phyloP scores from a whole-genome alignment of 805 yeast genomes.

The Wickerhamiella occidentalis region DNA sequence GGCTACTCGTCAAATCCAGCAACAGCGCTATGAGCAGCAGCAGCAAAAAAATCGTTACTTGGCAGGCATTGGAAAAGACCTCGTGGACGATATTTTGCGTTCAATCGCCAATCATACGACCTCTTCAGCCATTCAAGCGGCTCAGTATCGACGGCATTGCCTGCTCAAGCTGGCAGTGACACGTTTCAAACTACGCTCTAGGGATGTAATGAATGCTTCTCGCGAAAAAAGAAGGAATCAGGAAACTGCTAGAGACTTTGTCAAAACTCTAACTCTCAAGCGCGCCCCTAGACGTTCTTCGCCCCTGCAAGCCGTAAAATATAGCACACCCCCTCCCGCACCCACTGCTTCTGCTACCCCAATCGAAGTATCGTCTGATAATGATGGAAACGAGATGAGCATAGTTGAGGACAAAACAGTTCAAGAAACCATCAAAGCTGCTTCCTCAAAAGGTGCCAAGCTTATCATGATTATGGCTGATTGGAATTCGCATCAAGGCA shows the following conservation, averaged over 20 bases:
- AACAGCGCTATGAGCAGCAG: neutral
- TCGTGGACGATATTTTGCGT: neutral
- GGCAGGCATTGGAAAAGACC: neutral
- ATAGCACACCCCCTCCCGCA: neutral
- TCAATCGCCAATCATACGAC: neutral
- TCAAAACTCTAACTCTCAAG: neutral
- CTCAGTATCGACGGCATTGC: neutral
- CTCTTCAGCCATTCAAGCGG: neutral
- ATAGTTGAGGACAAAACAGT: neutral
- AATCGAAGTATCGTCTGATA: neutral
- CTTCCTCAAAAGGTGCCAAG: neutral
- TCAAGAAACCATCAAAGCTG: neutral
- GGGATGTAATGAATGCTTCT: neutral
- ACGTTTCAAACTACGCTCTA: neutral
- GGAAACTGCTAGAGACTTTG: neutral
- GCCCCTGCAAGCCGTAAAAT: neutral
- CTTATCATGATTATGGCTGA: neutral
- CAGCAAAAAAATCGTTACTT: neutral
- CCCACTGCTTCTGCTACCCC: neutral
- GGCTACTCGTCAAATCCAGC: neutral
- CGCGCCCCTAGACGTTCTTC: neutral
- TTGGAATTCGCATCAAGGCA: constrained; percentile 4
- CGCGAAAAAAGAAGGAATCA: neutral
- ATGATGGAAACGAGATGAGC: neutral
- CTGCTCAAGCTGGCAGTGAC: neutral